Percentiles rank a stretch among this genome's conserved stretches.
phyloP scores from a whole-genome alignment of 2,329 filamentous ascomycete species.

The Hypomyces perniciosus region DNA sequence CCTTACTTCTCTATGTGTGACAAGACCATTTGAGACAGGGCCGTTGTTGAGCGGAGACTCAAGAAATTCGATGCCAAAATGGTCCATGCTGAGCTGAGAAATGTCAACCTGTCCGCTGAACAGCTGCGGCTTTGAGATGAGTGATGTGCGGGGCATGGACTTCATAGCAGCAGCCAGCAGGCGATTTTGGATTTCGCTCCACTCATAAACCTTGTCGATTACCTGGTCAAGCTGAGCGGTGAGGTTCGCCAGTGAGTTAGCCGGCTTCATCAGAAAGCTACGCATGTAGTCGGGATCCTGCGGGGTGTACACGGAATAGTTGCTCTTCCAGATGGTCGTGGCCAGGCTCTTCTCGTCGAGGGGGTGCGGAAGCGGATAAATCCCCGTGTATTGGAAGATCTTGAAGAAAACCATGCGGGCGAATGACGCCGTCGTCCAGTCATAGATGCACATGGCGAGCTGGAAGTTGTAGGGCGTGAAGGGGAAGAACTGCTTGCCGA shows the following conservation, averaged over 20 bases:
- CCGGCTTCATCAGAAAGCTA: constrained; percentile 7
- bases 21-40: background rate
- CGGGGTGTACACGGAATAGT: constrained; percentile 7
- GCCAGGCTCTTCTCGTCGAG: constrained; percentile 7
- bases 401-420: constrained; percentile 9
- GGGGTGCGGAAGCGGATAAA: background rate
- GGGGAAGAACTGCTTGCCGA: constrained; percentile 9
- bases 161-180: constrained; percentile 3
- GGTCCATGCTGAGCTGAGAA: background rate
- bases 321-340: constrained; percentile 8
- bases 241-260: constrained; percentile 4
- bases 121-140: background rate
- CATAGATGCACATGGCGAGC: constrained; percentile 11
- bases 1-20: too few relatives aligned
- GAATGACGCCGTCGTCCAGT: constrained; percentile 11
- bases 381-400: constrained; percentile 11
- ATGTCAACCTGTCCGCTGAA: constrained; percentile 14
- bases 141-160: constrained; percentile 8
- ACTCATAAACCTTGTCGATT: background rate
- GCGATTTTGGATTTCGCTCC: constrained; percentile 9
- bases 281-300: constrained; percentile 8
- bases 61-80: constrained; percentile 9
- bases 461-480: constrained; percentile 9
- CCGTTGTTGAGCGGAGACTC: constrained; percentile 9
- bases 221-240: constrained; percentile 5